Conservation (phyloP, 345 rosid species). For the Anastatica hierochuntica region DNA sequence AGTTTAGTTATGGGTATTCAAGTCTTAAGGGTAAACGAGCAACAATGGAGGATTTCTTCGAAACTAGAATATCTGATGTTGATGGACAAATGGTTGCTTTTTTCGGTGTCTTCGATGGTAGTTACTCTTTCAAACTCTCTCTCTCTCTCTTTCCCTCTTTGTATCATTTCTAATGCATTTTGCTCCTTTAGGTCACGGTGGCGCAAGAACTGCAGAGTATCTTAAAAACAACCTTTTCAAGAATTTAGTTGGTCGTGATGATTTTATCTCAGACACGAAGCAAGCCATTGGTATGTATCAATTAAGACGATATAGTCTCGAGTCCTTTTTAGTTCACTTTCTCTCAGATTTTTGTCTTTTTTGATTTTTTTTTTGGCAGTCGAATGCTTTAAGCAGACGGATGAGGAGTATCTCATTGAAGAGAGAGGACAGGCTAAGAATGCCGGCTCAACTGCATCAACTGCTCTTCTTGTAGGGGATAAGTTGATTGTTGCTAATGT, state of each 20-base stretch:
- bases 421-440: constrained; percentile 77
- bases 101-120: constrained; percentile 98
- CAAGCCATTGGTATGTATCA: constrained; percentile 65
- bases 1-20: constrained; percentile 95
- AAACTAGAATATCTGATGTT: constrained; percentile 87
- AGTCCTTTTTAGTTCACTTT: not conserved
- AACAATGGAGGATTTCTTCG: constrained; percentile 96
- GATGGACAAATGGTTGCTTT: constrained; percentile 94
- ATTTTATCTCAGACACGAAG: constrained; percentile 77
- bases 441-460: constrained; percentile 96
- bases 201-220: constrained; percentile 91
- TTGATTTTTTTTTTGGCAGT: constrained; percentile 29
- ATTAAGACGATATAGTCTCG: not conserved
- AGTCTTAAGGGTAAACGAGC: constrained; percentile 87
- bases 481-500: constrained; percentile 93
- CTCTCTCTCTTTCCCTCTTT: not conserved
- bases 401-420: constrained; percentile 72
- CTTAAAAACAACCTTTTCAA: constrained; percentile 83
- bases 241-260: constrained; percentile 70
- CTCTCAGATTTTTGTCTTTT: not conserved
- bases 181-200: constrained; percentile 76
- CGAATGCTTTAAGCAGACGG: constrained; percentile 72
- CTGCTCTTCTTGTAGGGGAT: constrained; percentile 80
- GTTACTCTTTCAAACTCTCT: not conserved
- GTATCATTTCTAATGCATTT: not conserved